Base-by-base conservation (phyloP, 345 rosid species). In the Moricandia arvensis region DNA sequence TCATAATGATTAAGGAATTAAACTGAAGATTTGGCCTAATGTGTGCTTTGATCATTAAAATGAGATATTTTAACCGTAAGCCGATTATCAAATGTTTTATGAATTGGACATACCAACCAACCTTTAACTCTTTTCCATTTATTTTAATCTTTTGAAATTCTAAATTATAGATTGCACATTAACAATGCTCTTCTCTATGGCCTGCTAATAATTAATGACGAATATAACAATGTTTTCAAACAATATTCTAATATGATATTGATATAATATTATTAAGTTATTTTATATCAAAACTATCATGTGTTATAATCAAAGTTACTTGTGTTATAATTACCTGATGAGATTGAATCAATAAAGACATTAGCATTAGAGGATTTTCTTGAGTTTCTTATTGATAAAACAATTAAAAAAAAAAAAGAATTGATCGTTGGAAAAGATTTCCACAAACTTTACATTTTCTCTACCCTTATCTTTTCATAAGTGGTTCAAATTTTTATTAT, bases 51-150 rank as follows among this genome's bases (percentile, higher is more conserved):
- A 59, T 72, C 57, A 72, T 72, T 66, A 43, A 33, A 60, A 69
- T 24, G 54, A 11, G 33, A 10, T 12, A 55, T 26, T 33, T n/a
- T 38, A 34, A 41, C 10, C 35, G 34, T 58, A 35, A 64, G 45
- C 8, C 24, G n/a, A 59, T 49, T 64, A 58, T n/a, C 33, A 64
- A 34, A 30, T 71, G 17, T 15, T 31, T 64, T 33, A 47, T 47
- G 73, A 72, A 37, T 66, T 51, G 30, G 81, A 78, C 66, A 65
- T 61, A 59, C 68, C 63, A 66, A 59, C 80, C 49, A 77, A 64
- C 76, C 6, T 70, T 49, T 55, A 49, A 59, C 54, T 66, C 7
- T 30, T 57, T 62, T 43, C 21, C 30, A 54, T 43, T 5, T 30
- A 33, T 17, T 69, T 12, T 41, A 18, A 29, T 53, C 68, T 63